These are phyloP conservation scores for Globisporangium heterothallicum DNA, from an alignment of 352 stramenopile genomes.

Conservation along the genomic window DNA sequence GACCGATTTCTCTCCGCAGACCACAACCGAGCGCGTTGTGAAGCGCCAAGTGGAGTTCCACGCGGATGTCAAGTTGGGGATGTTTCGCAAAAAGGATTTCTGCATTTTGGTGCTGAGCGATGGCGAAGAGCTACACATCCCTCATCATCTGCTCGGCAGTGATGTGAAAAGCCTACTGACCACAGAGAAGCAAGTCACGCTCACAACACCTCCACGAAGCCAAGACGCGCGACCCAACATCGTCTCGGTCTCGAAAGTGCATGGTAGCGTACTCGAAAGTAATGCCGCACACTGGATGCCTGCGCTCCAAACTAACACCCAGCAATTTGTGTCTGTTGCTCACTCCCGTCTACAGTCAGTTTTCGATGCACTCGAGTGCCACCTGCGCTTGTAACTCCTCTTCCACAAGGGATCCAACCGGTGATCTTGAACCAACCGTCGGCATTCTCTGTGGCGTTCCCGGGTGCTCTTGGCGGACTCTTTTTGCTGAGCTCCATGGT, in stretches of 20 bases:
- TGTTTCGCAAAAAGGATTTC: conserved; percentile 47
- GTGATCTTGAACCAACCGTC: conserved; percentile 39
- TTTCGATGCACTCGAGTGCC: conserved; percentile 41
- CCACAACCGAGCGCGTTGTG: conserved; percentile 45
- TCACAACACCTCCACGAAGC: conserved; percentile 45
- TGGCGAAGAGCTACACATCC: conserved; percentile 66
- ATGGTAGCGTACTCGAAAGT: too few relatives aligned
- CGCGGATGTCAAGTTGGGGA: conserved; percentile 45
- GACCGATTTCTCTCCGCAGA: conserved; percentile 16
- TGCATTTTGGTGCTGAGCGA: conserved; percentile 70
- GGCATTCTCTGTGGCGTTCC: conserved; percentile 61
- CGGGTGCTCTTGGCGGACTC: conserved; percentile 52
- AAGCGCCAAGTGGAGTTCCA: conserved; percentile 56
- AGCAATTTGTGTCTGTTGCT: conserved; percentile 6
- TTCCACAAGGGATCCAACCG: conserved; percentile 35
- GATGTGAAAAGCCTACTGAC: conserved; percentile 32
- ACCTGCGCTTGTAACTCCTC: conserved; percentile 28
- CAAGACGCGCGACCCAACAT: conserved; percentile 47
- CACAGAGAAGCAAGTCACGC: conserved; percentile 43
- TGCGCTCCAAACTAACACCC: background rate
- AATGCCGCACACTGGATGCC: background rate
- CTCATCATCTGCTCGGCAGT: conserved; percentile 38
- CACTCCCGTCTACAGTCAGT: conserved; percentile 24
- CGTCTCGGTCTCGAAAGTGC: conserved; percentile 49
- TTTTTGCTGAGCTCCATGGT: conserved; percentile 76